These are phyloP conservation scores for Spongiforma sp. DNA, from an alignment of 1,284 basidiomycete genomes.

Conservation along the genomic window DNA sequence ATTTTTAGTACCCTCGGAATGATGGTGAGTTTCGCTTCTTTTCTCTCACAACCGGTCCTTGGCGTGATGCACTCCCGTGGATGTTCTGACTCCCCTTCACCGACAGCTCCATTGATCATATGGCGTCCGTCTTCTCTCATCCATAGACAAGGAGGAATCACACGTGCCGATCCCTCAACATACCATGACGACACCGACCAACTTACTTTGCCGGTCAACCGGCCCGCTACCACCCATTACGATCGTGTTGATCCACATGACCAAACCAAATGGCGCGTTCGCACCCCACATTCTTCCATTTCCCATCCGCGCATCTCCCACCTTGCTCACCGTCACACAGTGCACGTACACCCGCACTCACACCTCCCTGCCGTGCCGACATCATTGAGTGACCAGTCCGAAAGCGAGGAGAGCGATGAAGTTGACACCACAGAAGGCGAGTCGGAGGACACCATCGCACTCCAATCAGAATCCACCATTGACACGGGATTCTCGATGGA, in stretches of 20 bases:
- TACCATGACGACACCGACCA: conserved; percentile 18
- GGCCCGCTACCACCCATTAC: conserved; percentile 4
- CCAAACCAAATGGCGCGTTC: background rate
- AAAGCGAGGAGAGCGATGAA: conserved; percentile 28
- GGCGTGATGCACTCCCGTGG: background rate
- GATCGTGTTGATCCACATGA: conserved; percentile 3
- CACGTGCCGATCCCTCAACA: background rate
- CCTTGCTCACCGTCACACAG: background rate
- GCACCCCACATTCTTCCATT: background rate
- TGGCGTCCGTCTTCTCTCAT: conserved; percentile 79
- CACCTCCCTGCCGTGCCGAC: conserved; percentile 30
- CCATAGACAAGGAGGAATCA: conserved; percentile 61
- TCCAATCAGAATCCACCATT: conserved; percentile 7
- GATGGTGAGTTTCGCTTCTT: conserved; percentile 57
- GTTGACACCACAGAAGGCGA: conserved; percentile 24
- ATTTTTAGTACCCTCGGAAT: conserved; percentile 94
- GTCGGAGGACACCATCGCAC: conserved; percentile 28
- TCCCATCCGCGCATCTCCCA: background rate
- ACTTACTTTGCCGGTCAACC: background rate
- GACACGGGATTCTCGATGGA: conserved; percentile 26
- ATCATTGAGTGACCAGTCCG: conserved; percentile 29
- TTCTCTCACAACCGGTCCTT: background rate
- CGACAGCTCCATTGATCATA: conserved; percentile 87
- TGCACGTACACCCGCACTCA: conserved; percentile 3
- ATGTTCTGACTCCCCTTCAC: background rate